Base-by-base conservation (phyloP, 108 stramenopile species). In the Nitzschia putrida region DNA sequence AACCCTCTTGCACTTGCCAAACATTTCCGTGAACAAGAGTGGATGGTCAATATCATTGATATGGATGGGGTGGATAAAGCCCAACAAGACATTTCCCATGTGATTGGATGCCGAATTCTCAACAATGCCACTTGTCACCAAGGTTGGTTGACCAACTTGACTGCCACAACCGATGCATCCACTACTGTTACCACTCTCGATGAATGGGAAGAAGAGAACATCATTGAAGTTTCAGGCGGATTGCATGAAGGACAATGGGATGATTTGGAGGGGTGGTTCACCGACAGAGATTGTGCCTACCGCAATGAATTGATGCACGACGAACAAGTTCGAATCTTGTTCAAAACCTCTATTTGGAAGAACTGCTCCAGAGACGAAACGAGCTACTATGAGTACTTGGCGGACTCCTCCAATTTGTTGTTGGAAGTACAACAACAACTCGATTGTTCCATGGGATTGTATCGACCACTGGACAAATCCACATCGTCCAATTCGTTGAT, bases 241-340 rank as follows among this genome's bases (percentile, higher is more conserved):
- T 3, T 25, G 3, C 20, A 56, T 1, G 54, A 56, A 56, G 22
- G 54, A 16, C 51, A 66, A 38, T 23, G 16, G 18, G 25, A 66
- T 23, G 64, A 52, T 52, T 52, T 66, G 34, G 64, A 66, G 53
- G n/a, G 16, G 3, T 47, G 12, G 18, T 63, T 63, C 53, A 13
- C 52, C 10, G 37, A 52, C 13, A 23, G 51, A n/a, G 65, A 66
- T 37, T 66, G 65, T 11, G 52, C 10, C n/a, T 66, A 54, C 26
- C 29, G 29, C 52, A 14, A 66, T 7, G 25, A 16, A 10, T 38
- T 54, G 51, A n/a, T 53, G 25, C 52, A 38, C 0, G 53, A 66
- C 53, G 51, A 39, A 20, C 14, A 24, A 53, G 52, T 63, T 22
- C n/a, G 24, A 8, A 21, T 63, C 42, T 22, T 63, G 20, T 63